These are phyloP conservation scores for Ophiostoma piceae DNA, from an alignment of 2,329 filamentous ascomycete genomes.

Conservation along the genomic window DNA sequence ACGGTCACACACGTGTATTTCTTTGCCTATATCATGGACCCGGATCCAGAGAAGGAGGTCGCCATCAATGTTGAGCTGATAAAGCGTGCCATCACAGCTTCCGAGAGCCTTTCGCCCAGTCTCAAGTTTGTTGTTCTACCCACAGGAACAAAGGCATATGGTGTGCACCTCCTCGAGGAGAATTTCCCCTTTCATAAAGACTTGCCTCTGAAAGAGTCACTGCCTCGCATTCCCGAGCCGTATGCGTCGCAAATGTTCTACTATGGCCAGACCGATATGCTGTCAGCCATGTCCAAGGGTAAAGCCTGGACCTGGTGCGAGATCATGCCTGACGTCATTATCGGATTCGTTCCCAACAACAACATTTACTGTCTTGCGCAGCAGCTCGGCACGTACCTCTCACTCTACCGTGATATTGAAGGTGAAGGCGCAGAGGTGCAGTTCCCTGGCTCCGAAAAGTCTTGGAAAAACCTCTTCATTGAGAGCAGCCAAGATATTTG, in stretches of 20 bases:
- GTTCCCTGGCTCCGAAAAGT: constrained; percentile 37
- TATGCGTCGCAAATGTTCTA: constrained; percentile 43
- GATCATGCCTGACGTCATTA: constrained; percentile 41
- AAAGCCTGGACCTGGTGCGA: constrained; percentile 43
- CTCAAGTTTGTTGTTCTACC: constrained; percentile 40
- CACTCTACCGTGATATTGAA: constrained; percentile 35
- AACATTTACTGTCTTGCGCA: constrained; percentile 42
- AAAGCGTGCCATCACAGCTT: constrained; percentile 36
- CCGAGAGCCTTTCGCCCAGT: constrained; percentile 36
- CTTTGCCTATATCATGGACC: constrained; percentile 37
- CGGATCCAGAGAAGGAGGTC: constrained; percentile 33
- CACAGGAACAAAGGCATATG: constrained; percentile 40
- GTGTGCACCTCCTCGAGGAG: constrained; percentile 31
- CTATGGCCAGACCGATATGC: constrained; percentile 41
- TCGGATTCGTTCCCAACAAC: constrained; percentile 41
- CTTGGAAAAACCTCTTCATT: constrained; percentile 37
- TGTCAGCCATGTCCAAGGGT: constrained; percentile 34
- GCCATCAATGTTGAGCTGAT: constrained; percentile 38
- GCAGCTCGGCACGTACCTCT: constrained; percentile 37
- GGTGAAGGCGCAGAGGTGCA: constrained; percentile 37
- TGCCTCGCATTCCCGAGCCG: constrained; percentile 40
- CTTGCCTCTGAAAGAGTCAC: constrained; percentile 12
- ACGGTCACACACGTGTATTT: constrained; percentile 43
- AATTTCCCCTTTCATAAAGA: not conserved
- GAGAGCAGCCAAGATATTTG: constrained; percentile 40